Evolutionary conservation across 768 basidiomycete genomes (phyloP).

Genomic region (Gyrodon lividus): DNA sequence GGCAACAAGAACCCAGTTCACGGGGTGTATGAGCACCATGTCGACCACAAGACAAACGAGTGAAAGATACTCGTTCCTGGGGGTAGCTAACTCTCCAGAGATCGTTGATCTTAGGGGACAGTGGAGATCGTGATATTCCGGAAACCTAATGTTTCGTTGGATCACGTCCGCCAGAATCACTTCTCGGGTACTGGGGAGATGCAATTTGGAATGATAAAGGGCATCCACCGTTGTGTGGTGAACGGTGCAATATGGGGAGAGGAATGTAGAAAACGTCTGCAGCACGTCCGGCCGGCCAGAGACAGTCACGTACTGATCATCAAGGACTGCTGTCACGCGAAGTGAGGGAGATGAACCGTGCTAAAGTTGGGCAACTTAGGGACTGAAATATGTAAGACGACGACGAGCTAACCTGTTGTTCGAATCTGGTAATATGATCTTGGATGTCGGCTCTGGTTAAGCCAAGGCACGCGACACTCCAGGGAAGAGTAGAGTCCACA

Average conservation of each 20-base stretch:
- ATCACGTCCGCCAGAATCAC: conserved; percentile 45
- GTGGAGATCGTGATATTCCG: conserved; percentile 45
- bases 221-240: conserved; percentile 47
- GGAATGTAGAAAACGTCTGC: conserved; percentile 37
- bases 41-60: conserved; percentile 42
- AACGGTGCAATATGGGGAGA: conserved; percentile 36
- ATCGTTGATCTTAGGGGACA: conserved; percentile 48
- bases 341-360: conserved; percentile 28
- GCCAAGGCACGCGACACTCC: conserved; percentile 45
- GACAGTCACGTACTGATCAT: conserved; percentile 48
- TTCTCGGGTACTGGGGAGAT: conserved; percentile 31
- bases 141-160: conserved; percentile 49
- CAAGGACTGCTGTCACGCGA: conserved; percentile 51
- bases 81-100: conserved; percentile 38
- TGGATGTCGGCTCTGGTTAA: conserved; percentile 26
- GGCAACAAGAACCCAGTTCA: conserved; percentile 51
- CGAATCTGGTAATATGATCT: conserved; percentile 24
- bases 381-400: background rate
- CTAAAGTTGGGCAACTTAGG: conserved; percentile 6
- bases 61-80: conserved; percentile 15
- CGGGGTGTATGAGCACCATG: conserved; percentile 46
- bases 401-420: conserved; percentile 17
- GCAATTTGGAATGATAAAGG: conserved; percentile 49
- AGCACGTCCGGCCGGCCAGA: conserved; percentile 58
- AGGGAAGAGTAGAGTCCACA: conserved; percentile 33